Evolutionary conservation across 2,329 filamentous ascomycete genomes (phyloP), one percentile per base, ranked within the genome.

Genomic region (Aspergillus sclerotialis): DNA sequence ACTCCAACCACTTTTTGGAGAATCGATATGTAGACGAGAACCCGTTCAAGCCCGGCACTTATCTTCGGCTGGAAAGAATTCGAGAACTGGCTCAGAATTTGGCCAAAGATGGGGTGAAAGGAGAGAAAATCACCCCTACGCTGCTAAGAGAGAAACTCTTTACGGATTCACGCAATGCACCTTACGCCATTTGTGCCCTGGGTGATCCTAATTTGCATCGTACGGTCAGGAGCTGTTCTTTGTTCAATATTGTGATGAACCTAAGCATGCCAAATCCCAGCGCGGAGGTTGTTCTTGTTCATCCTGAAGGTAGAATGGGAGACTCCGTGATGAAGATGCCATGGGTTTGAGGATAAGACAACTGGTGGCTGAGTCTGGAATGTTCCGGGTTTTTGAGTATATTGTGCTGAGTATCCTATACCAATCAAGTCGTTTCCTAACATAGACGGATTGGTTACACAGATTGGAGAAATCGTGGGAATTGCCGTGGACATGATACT

Each of bases 1-100:
- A 70, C 39, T 64, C 68, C 10, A 70, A 71, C 28, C 68, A 71
- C 31, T 57, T 69, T 16, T 39, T 63, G 14, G 52, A 59, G 30
- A 57, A 57, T 17, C 38, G 32, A 17, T 47, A 54, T 31, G 56
- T 63, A 2, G 36, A 49, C n/a, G 57, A 61, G 32, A 51, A 55
- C 0, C 41, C 45, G 1, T 60, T 56, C 53, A 36, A 58, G 9
- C 44, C 50, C 1, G 56, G 58, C 5, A 60, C 56, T 16, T 49
- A 57, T 2, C 45, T 59, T 5, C 51, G 60, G 7, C 40, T 62
- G 19, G 42, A 48, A 7, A 43, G 60, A 4, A 33, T 50, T 3
- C 31, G 34, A 5, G 28, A 56, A 13, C 37, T 63, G 26, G 40
- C 53, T 2, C 35, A 37, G 11, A 49, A 45, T 14, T 33, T 63